A percentile compares a stretch with the other conserved stretches of the same genome.
Conservation (phyloP, 2,329 filamentous ascomycete species). For the Aureobasidium sp. region DNA sequence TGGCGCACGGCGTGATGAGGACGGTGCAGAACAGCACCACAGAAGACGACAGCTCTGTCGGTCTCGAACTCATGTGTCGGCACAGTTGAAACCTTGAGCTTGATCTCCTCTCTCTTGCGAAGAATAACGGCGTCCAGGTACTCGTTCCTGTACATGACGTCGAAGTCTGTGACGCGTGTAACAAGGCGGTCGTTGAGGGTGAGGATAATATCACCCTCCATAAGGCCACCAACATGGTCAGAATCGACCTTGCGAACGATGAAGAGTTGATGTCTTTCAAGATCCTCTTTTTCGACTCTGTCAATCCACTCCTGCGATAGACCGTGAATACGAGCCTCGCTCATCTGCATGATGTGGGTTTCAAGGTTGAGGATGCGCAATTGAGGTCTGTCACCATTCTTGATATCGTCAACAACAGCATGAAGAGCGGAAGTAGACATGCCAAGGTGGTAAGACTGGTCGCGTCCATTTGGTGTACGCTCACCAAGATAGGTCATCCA, state of each 20-base stretch:
- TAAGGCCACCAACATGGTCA: slow-evolving; percentile 55
- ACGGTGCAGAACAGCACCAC: slow-evolving; percentile 84
- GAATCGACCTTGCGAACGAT: slow-evolving; percentile 90
- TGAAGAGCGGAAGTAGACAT: slow-evolving; percentile 81
- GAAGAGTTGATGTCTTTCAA: slow-evolving; percentile 90
- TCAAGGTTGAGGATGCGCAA: slow-evolving; percentile 90
- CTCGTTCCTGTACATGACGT: slow-evolving; percentile 92
- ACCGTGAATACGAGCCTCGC: slow-evolving; percentile 93
- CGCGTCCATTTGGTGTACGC: slow-evolving; percentile 69
- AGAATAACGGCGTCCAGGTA: slow-evolving; percentile 78
- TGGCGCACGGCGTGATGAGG: slow-evolving; percentile 95
- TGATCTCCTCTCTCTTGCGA: slow-evolving; percentile 72
- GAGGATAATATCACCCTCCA: slow-evolving; percentile 88
- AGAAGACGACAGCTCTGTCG: slow-evolving; percentile 85
- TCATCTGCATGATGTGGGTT: slow-evolving; percentile 92
- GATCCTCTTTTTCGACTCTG: slow-evolving; percentile 80
- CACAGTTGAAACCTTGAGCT: slow-evolving; percentile 73
- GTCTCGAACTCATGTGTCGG: slow-evolving; percentile 88
- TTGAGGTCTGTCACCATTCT: slow-evolving; percentile 68
- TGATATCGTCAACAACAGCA: slow-evolving; percentile 81
- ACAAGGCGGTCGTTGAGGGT: slow-evolving; percentile 88
- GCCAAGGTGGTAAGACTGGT: slow-evolving; percentile 94
- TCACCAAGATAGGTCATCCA: slow-evolving; percentile 98
- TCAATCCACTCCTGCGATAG: slow-evolving; percentile 94
- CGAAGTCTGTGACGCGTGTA: slow-evolving; percentile 85